Conservation (phyloP, 2,329 filamentous ascomycete genomes). For the Xylaria polymorpha region DNA sequence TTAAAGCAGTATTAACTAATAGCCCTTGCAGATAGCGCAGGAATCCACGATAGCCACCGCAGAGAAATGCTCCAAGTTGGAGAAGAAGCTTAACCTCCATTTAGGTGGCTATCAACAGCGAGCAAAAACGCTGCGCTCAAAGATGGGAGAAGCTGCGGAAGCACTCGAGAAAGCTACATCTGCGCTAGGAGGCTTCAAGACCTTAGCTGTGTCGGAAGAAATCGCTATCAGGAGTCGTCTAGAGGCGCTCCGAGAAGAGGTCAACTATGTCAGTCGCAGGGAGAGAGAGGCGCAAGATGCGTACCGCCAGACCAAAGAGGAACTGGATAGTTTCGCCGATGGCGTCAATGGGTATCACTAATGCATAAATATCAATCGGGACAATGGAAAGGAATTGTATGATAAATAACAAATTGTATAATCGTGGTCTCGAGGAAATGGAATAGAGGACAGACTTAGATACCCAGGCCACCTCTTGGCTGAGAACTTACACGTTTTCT, state of each 20-base stretch:
- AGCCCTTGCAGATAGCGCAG: slow-evolving; percentile 69
- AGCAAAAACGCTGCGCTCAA: slow-evolving; percentile 80
- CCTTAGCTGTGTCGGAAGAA: slow-evolving; percentile 82
- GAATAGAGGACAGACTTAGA: slow-evolving; percentile 26
- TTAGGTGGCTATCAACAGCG: slow-evolving; percentile 92
- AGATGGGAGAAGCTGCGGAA: slow-evolving; percentile 79
- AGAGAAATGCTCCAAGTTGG: slow-evolving; percentile 84
- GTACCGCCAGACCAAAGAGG: slow-evolving; percentile 80
- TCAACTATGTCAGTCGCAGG: slow-evolving; percentile 79
- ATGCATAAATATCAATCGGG: slow-evolving; percentile 13
- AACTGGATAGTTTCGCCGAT: slow-evolving; percentile 72
- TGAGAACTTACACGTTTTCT: slow-evolving; percentile 4
- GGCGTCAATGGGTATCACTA: slow-evolving; percentile 51
- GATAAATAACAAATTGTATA: slow-evolving; percentile 37
- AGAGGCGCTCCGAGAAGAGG: slow-evolving; percentile 82
- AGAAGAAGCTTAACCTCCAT: slow-evolving; percentile 91
- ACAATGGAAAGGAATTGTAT: slow-evolving; percentile 29
- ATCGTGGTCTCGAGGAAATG: slow-evolving; percentile 20
- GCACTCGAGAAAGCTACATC: slow-evolving; percentile 78
- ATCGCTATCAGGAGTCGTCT: slow-evolving; percentile 78
- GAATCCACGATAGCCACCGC: slow-evolving; percentile 78
- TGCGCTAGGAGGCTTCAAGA: slow-evolving; percentile 79
- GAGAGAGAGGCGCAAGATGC: slow-evolving; percentile 92
- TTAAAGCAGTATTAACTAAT: slow-evolving; percentile 39
- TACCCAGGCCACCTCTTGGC: slow-evolving; percentile 20